These are phyloP conservation scores for Blastobotrys ciferrii DNA, from an alignment of 1,139 yeast species.

Conservation along the genomic window DNA sequence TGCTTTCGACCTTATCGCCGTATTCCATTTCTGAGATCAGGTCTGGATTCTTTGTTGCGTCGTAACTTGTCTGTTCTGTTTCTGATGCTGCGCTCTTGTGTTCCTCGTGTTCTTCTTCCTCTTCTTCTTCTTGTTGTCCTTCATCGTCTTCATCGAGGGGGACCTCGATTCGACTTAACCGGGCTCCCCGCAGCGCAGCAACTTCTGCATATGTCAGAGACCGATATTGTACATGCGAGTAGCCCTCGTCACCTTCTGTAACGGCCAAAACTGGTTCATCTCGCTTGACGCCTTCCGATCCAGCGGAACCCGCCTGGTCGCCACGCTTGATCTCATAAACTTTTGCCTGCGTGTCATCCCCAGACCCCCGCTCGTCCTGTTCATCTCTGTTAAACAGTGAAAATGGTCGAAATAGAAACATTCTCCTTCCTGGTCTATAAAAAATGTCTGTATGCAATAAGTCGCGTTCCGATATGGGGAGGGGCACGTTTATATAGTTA, in stretches of 20 bases:
- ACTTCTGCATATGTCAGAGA: conserved; percentile 53
- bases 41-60: conserved; percentile 4
- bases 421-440: conserved; percentile 2
- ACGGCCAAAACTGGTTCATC: conserved; percentile 11
- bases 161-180: conserved; percentile 4
- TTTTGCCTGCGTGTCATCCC: not conserved
- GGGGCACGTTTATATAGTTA: too few species aligned
- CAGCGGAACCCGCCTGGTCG: not conserved
- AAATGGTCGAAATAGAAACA: conserved; percentile 20
- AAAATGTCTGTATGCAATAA: too few species aligned
- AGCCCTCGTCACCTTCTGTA: conserved; percentile 39
- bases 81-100: not conserved
- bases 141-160: conserved; percentile 4
- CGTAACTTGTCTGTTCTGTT: not conserved
- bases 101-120: not conserved
- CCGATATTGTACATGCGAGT: conserved; percentile 46
- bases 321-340: not conserved
- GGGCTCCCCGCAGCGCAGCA: conserved; percentile 36
- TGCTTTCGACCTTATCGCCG: conserved; percentile 9
- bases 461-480: too few species aligned
- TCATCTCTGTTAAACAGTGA: not conserved
- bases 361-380: not conserved
- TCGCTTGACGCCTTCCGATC: not conserved
- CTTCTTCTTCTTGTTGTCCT: conserved; percentile 9
- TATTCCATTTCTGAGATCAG: conserved; percentile 15